phyloP scores from a whole-genome alignment of 1,284 basidiomycete genomes.

The Boletellus deceptivus region DNA sequence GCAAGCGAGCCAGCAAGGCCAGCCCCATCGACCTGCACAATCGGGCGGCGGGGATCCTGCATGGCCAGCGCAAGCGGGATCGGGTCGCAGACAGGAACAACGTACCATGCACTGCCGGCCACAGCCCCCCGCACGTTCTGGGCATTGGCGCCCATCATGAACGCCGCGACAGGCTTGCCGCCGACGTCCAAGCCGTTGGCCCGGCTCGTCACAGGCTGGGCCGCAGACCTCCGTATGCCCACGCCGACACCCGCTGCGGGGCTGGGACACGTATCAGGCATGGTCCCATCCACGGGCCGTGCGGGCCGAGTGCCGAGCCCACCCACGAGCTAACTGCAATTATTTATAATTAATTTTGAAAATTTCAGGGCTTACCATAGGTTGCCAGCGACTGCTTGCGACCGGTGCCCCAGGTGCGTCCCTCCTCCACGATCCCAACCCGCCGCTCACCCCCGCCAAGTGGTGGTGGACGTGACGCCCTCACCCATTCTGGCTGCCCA shows the following conservation, averaged over 20 bases:
- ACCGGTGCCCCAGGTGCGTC: conserved; percentile 14
- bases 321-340: no score
- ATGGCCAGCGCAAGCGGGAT: background rate
- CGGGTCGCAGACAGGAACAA: background rate
- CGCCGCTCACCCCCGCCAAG: conserved; percentile 3
- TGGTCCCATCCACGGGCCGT: background rate
- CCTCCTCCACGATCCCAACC: background rate
- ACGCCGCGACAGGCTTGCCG: conserved; percentile 4
- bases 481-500: conserved; percentile 56
- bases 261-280: conserved; percentile 1
- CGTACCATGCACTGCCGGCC: conserved; percentile 8
- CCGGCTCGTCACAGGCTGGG: no score
- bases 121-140: conserved; percentile 13
- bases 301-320: background rate
- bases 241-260: background rate
- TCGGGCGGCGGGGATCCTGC: no score
- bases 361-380: no score
- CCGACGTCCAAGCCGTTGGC: background rate
- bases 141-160: conserved; percentile 2
- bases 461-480: conserved; percentile 35
- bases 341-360: no score
- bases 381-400: background rate
- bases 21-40: no score
- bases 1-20: background rate
- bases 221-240: no score